Percentiles rank a stretch among this genome's conserved stretches.
Conservation (phyloP, 441 rosid genomes). For the Brassica balearica region DNA sequence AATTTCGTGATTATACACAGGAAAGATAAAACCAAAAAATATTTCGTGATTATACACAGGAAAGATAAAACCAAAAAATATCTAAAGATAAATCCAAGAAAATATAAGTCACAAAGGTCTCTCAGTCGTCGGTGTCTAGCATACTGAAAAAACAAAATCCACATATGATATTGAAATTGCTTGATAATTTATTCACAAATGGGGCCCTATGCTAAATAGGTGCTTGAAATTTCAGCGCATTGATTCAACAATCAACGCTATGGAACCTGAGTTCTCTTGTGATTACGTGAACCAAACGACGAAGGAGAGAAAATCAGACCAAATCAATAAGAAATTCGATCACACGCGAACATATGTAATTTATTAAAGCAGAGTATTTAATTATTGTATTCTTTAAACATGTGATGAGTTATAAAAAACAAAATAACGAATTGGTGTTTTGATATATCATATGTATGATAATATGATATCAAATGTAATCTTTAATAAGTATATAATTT, state of each 20-base stretch:
- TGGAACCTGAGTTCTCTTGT: slow-evolving; percentile 9
- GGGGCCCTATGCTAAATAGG: background rate
- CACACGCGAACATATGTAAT: slow-evolving; percentile 12
- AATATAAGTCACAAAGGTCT: slow-evolving; percentile 1
- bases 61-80: background rate
- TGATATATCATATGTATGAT: background rate
- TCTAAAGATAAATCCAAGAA: background rate
- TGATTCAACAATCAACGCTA: background rate
- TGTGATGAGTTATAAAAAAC: background rate
- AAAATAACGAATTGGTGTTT: background rate
- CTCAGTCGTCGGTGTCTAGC: slow-evolving; percentile 2
- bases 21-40: background rate
- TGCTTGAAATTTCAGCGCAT: background rate
- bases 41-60: slow-evolving; percentile 1
- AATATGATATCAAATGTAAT: background rate
- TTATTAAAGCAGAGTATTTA: background rate
- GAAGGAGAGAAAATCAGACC: background rate
- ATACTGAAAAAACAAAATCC: background rate
- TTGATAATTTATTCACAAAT: background rate
- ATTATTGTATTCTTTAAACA: background rate
- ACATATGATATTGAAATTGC: slow-evolving; percentile 14
- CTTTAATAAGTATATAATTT: background rate
- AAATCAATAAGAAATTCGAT: slow-evolving; percentile 4
- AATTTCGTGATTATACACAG: background rate
- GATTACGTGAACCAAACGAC: slow-evolving; percentile 18